phyloP scores from a whole-genome alignment of 2,329 filamentous ascomycete genomes.

The Colletotrichum limetticola region DNA sequence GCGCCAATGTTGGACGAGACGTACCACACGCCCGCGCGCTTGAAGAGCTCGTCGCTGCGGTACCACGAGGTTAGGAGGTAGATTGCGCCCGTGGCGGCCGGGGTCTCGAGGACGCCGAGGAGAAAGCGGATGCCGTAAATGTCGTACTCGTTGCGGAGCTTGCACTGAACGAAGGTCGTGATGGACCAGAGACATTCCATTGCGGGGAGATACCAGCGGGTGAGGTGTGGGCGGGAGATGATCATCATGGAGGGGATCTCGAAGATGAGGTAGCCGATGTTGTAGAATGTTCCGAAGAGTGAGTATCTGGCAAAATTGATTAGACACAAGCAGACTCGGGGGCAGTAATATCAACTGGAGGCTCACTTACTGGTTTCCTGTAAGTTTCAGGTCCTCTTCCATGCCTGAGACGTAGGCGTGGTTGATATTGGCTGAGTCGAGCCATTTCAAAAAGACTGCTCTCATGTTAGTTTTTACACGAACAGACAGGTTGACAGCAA shows the following conservation, averaged over 20 bases:
- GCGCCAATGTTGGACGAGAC: conserved; percentile 57
- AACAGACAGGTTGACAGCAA: too few species aligned
- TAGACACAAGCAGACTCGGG: too few species aligned
- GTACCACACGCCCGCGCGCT: conserved; percentile 59
- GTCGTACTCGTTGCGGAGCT: conserved; percentile 36
- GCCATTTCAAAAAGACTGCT: conserved; percentile 43
- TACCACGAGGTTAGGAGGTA: conserved; percentile 46
- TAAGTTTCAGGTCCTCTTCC: conserved; percentile 46
- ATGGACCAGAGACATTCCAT: conserved; percentile 36
- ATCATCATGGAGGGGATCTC: conserved; percentile 37
- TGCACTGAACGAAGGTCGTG: conserved; percentile 34
- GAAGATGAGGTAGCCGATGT: conserved; percentile 36
- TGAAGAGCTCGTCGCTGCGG: conserved; percentile 48
- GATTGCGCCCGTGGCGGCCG: conserved; percentile 34
- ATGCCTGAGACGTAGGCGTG: conserved; percentile 51
- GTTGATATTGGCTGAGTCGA: conserved; percentile 44
- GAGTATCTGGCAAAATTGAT: conserved; percentile 8
- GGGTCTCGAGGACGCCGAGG: conserved; percentile 40
- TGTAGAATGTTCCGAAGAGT: conserved; percentile 33
- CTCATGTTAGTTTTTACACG: too few species aligned
- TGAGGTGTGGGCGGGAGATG: conserved; percentile 32
- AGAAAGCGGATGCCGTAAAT: conserved; percentile 43
- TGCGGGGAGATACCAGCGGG: conserved; percentile 34
- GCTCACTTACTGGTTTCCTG: conserved; percentile 41
- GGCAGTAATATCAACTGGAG: too few species aligned